Conservation (phyloP, 106 monocot genomes). For the Dendrobium chrysotoxum region DNA sequence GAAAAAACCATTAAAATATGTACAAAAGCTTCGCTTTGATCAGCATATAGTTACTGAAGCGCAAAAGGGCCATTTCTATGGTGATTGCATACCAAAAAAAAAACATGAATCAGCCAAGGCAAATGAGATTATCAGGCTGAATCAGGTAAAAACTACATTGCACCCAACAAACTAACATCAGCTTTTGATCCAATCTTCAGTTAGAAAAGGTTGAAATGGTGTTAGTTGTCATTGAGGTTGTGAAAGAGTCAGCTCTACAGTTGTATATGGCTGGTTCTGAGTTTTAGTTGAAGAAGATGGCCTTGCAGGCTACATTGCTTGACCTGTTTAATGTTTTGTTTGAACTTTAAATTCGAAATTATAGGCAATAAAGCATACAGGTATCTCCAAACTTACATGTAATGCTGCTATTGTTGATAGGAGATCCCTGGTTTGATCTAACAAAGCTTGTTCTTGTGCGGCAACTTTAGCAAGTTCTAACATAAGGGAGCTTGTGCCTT, state of each 20-base stretch:
- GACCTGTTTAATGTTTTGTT: slow-evolving; percentile 16
- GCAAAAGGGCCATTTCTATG: slow-evolving; percentile 3
- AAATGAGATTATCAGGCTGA: slow-evolving; percentile 1
- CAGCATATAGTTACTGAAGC: background rate
- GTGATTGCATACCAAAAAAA: slow-evolving; percentile 17
- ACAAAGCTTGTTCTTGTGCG: slow-evolving; percentile 38
- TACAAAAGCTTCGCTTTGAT: background rate
- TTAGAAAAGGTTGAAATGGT: slow-evolving; percentile 18
- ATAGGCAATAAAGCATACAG: background rate
- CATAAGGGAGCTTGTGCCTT: slow-evolving; percentile 43
- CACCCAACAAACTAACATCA: background rate
- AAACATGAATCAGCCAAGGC: slow-evolving; percentile 8
- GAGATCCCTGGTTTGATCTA: slow-evolving; percentile 70
- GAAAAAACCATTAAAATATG: background rate
- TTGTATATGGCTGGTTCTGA: slow-evolving; percentile 14
- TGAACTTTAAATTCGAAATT: background rate
- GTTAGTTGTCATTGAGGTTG: slow-evolving; percentile 14
- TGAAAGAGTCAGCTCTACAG: slow-evolving; percentile 10
- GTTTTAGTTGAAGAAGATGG: slow-evolving; percentile 22
- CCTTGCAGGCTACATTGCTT: slow-evolving; percentile 20
- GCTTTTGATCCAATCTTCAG: slow-evolving; percentile 5
- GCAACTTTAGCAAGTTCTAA: slow-evolving; percentile 66
- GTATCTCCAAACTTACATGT: slow-evolving; percentile 52
- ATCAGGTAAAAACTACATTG: background rate
- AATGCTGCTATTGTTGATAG: slow-evolving; percentile 63